phyloP scores from a whole-genome alignment of 495 filamentous ascomycete genomes.

The Chaetomium cochliodes region DNA sequence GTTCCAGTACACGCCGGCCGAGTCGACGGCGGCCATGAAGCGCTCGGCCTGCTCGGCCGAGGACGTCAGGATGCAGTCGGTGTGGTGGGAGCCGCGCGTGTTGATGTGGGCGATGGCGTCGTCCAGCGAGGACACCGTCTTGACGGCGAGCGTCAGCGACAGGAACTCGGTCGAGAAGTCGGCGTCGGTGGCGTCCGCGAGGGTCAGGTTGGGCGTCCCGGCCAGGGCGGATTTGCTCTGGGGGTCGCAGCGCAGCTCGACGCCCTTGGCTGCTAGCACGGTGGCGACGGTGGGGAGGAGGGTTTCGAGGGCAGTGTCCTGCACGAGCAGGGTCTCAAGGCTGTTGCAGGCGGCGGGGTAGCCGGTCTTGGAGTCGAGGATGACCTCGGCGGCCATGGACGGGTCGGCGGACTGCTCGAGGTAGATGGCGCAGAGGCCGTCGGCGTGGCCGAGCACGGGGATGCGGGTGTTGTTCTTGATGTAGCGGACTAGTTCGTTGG shows the following conservation, averaged over 20 bases:
- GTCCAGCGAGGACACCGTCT: conserved; percentile 65
- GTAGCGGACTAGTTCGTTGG: conserved; percentile 87
- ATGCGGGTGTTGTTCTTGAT: conserved; percentile 90
- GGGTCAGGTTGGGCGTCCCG: conserved; percentile 34
- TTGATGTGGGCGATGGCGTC: conserved; percentile 88
- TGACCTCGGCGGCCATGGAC: conserved; percentile 68
- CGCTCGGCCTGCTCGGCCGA: conserved; percentile 61
- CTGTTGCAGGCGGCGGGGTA: conserved; percentile 98
- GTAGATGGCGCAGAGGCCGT: conserved; percentile 90
- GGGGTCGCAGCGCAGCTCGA: conserved; percentile 79
- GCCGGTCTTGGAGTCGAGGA: conserved; percentile 87
- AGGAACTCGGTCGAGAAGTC: conserved; percentile 93
- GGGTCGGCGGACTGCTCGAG: conserved; percentile 75
- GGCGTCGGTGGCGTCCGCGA: conserved; percentile 61
- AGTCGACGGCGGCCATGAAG: conserved; percentile 84
- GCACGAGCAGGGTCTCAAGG: conserved; percentile 83
- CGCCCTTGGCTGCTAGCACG: conserved; percentile 71
- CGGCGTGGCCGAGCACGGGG: conserved; percentile 93
- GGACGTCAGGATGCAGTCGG: conserved; percentile 82
- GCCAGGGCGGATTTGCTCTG: conserved; percentile 61
- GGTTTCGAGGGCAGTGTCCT: conserved; percentile 65
- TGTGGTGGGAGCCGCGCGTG: conserved; percentile 87
- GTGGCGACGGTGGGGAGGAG: conserved; percentile 69
- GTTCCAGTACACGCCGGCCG: conserved; percentile 95
- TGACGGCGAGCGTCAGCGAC: conserved; percentile 78